Base-by-base conservation (phyloP, 2,329 filamentous ascomycete genomes). In the Hypocrella siamensis region DNA sequence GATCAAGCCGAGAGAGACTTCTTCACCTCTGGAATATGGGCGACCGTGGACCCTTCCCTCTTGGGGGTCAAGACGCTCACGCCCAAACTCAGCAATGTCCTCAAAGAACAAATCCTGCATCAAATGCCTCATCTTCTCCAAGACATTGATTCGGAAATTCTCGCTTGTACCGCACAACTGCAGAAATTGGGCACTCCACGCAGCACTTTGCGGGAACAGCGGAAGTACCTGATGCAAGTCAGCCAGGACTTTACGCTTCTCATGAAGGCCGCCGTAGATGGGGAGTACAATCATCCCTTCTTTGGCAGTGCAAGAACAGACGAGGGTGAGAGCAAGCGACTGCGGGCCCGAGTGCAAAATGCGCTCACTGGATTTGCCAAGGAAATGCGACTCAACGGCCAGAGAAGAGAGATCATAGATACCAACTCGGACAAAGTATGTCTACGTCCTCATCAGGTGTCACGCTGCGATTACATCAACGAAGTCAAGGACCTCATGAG, bases 301-400 rank as follows among this genome's bases (percentile, higher is more conserved):
- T 75, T 75, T 35, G 54, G 47, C 3, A 33, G 19, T 6, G 33
- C 35, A 4, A 30, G 17, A 16, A 43, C 49, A 15, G 44, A 52
- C 0, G 15, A 38, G 1, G 57, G 53, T 2, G 58, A 60, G 19
- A 29, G 44, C 0, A 61, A 54, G 24, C 58, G 69, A 1, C 51
- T 78, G 4, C 58, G 71, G 1, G 68, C 70, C 0, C 53, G 65
- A 0, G 51, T 74, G 2, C 68, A 74, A 32, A 60, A 65, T 22
- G 32, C 21, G 7, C 17, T 41, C 14, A 26, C 17, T 0, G 46
- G 53, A 0, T 77, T 76, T 38, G 52, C 61, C 0, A 38, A 53
- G 1, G 33, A 50, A 2, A 63, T 75, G 48, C 69, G 70, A 0
- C 57, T 64, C 31, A 51, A 45, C 12, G 36, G 36, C 6, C 25